Conservation (phyloP, 306 rosid species). For the Sesbania bispinosa region DNA sequence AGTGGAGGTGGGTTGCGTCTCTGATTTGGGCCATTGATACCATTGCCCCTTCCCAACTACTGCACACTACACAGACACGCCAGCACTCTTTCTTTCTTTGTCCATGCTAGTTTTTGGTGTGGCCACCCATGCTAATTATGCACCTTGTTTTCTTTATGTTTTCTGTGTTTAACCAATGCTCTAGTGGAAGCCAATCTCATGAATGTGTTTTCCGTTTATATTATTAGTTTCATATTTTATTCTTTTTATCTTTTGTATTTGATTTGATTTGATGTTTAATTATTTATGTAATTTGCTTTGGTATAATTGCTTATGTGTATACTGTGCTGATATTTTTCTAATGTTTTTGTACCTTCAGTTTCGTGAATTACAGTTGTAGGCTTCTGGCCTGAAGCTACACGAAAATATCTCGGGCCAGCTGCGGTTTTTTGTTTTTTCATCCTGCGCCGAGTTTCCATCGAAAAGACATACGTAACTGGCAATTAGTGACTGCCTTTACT, state of each 20-base stretch:
- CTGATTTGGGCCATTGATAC: background rate
- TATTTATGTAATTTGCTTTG: too few species aligned
- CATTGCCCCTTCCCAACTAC: background rate
- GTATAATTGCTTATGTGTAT: too few species aligned
- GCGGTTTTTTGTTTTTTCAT: background rate
- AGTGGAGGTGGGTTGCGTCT: conserved; percentile 35
- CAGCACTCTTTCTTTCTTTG: background rate
- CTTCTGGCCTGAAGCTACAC: background rate
- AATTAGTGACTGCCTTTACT: background rate
- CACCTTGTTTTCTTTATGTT: background rate
- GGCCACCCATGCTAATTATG: background rate
- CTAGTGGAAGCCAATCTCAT: too few species aligned
- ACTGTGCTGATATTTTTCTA: too few species aligned
- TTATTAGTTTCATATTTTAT: too few species aligned
- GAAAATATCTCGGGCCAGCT: conserved; percentile 5
- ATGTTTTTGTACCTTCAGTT: background rate
- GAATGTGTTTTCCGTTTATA: too few species aligned
- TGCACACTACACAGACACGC: background rate
- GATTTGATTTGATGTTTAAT: too few species aligned
- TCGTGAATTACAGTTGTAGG: background rate
- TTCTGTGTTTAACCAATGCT: background rate
- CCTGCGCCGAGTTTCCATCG: background rate
- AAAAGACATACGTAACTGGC: conserved; percentile 10
- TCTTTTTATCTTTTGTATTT: too few species aligned
- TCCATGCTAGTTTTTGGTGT: background rate